Conservation (phyloP, 352 stramenopile genomes). For the Phytophthora podocarpi region DNA sequence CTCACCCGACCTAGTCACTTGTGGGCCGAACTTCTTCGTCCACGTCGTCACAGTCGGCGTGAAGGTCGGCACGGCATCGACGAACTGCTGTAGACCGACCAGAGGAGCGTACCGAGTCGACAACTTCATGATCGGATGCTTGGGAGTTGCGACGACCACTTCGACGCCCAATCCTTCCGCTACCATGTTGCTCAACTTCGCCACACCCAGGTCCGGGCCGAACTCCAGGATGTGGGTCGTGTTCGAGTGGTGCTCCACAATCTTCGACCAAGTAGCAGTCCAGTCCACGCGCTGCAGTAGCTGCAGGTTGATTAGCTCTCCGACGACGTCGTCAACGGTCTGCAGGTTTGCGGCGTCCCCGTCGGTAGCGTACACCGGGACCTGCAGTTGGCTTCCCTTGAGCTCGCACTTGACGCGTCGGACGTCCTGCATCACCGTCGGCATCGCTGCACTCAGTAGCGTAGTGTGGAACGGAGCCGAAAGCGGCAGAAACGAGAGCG, state of each 20-base stretch:
- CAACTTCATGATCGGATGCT: constrained; percentile 37
- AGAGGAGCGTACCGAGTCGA: constrained; percentile 35
- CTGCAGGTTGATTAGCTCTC: constrained; percentile 65
- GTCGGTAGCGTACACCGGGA: constrained; percentile 73
- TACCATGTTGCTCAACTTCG: constrained; percentile 45
- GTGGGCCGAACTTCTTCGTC: constrained; percentile 56
- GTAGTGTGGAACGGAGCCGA: constrained; percentile 83
- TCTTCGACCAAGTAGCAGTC: constrained; percentile 50
- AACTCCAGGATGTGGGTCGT: constrained; percentile 82
- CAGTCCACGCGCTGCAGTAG: constrained; percentile 68
- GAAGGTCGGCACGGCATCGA: constrained; percentile 24
- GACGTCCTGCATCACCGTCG: constrained; percentile 53
- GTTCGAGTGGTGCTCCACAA: constrained; percentile 39
- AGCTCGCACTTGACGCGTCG: constrained; percentile 49
- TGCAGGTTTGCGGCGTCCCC: constrained; percentile 60
- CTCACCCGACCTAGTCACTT: constrained; percentile 49
- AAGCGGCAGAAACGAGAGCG: constrained; percentile 59
- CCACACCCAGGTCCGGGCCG: constrained; percentile 59
- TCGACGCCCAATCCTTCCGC: constrained; percentile 64
- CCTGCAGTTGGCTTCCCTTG: constrained; percentile 55
- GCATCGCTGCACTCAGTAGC: constrained; percentile 47
- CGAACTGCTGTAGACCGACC: constrained; percentile 49
- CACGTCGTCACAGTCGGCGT: constrained; percentile 37
- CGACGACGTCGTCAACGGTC: constrained; percentile 49
- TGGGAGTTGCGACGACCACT: constrained; percentile 57